Percentiles rank a stretch among this genome's conserved stretches.
These are phyloP conservation scores for Pleurotus cornucopiae DNA, from an alignment of 768 basidiomycete species.

Conservation along the genomic window DNA sequence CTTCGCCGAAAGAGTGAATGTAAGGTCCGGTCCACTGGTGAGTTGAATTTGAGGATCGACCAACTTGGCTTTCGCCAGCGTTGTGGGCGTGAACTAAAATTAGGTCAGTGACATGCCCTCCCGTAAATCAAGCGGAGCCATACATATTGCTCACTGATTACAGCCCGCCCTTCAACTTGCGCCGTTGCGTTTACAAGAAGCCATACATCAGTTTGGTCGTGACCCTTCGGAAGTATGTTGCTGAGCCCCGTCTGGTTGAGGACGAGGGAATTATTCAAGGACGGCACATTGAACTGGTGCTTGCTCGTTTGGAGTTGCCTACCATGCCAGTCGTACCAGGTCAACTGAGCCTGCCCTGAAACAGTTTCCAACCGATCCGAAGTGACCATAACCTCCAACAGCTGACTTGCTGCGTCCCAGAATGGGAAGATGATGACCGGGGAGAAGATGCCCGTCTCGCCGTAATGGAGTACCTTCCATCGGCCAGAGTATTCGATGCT, in stretches of 20 bases:
- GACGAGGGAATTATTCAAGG: slow-evolving; percentile 47
- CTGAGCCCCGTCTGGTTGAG: slow-evolving; percentile 34
- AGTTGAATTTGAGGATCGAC: slow-evolving; percentile 46
- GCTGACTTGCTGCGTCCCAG: slow-evolving; percentile 46
- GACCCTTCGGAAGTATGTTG: slow-evolving; percentile 40
- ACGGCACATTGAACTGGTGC: slow-evolving; percentile 37
- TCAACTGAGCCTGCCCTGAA: slow-evolving; percentile 40
- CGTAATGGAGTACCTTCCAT: slow-evolving; percentile 59
- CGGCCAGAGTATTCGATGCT: slow-evolving; percentile 53
- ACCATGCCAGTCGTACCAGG: slow-evolving; percentile 58
- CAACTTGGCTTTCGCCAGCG: slow-evolving; percentile 41
- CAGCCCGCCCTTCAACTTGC: slow-evolving; percentile 30
- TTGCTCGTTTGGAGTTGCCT: slow-evolving; percentile 30
- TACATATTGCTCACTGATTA: slow-evolving; percentile 52
- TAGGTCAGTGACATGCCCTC: neutral
- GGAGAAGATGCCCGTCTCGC: slow-evolving; percentile 36
- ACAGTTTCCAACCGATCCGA: slow-evolving; percentile 49
- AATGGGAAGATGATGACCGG: slow-evolving; percentile 52
- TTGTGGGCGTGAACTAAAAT: slow-evolving; percentile 46
- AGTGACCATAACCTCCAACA: slow-evolving; percentile 44
- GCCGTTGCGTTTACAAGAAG: slow-evolving; percentile 48
- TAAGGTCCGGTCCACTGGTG: slow-evolving; percentile 25
- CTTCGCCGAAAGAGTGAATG: slow-evolving; percentile 47
- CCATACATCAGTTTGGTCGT: slow-evolving; percentile 41
- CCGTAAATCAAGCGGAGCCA: slow-evolving; percentile 10